These are phyloP conservation scores for Chalara sp. DNA, from an alignment of 2,329 filamentous ascomycete species.

Conservation along the genomic window DNA sequence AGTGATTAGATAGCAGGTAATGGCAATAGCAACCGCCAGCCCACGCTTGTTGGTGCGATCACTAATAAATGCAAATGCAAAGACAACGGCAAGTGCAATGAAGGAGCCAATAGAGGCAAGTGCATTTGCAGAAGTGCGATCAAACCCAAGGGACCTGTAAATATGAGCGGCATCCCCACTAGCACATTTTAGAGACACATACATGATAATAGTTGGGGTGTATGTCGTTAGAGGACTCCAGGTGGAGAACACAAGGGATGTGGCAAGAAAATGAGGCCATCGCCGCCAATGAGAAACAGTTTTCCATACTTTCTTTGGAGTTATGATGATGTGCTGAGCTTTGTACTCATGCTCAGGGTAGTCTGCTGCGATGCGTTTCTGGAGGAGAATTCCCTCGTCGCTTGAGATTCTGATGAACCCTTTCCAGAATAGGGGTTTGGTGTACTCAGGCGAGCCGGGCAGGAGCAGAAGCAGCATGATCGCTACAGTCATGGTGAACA, in stretches of 20 bases:
- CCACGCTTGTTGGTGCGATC: constrained; percentile 15
- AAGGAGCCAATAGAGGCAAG: constrained; percentile 19
- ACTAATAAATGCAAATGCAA: constrained; percentile 11
- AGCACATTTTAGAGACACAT: no score
- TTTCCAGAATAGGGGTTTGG: constrained; percentile 24
- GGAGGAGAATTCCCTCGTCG: constrained; percentile 27
- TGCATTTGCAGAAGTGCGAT: constrained; percentile 21
- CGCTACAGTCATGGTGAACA: constrained; percentile 25
- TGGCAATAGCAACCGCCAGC: not conserved
- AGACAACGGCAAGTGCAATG: constrained; percentile 12
- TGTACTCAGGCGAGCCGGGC: constrained; percentile 30
- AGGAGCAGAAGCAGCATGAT: constrained; percentile 34
- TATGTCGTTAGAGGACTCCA: constrained; percentile 23
- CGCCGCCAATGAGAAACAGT: constrained; percentile 17
- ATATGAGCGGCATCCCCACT: no score
- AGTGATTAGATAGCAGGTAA: not conserved
- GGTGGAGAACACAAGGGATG: constrained; percentile 12
- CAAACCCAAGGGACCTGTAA: constrained; percentile 14
- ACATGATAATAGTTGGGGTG: constrained; percentile 21
- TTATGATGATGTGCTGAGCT: not conserved
- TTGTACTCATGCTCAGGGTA: constrained; percentile 9
- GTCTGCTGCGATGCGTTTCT: constrained; percentile 29
- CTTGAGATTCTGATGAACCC: constrained; percentile 10
- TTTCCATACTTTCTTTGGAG: constrained; percentile 3
- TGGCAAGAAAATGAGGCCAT: constrained; percentile 23